Percentiles rank a stretch among this genome's conserved stretches.
phyloP scores from a whole-genome alignment of 495 filamentous ascomycete species.

The Pyrenula aspistea region DNA sequence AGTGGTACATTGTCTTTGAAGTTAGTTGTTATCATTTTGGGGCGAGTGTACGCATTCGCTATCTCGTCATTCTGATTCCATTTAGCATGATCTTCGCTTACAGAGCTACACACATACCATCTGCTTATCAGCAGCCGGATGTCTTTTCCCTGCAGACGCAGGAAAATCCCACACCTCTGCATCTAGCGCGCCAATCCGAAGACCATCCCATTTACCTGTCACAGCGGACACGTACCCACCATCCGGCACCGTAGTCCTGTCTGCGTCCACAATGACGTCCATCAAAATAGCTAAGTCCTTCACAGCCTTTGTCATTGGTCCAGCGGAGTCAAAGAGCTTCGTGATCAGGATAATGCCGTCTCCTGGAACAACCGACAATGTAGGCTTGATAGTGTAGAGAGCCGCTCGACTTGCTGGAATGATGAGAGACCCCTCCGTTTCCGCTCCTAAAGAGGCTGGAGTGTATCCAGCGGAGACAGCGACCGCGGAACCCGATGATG shows the following conservation, averaged over 20 bases:
- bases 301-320: constrained; percentile 20
- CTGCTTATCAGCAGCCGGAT: constrained; percentile 1
- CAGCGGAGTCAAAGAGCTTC: constrained; percentile 15
- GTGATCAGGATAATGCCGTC: constrained; percentile 20
- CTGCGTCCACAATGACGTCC: constrained; percentile 10
- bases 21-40: constrained; percentile 1
- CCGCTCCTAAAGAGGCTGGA: constrained; percentile 30
- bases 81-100: too few relatives aligned
- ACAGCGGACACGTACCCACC: constrained; percentile 7
- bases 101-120: neutral
- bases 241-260: constrained; percentile 1
- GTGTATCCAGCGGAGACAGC: constrained; percentile 30
- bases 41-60: constrained; percentile 1
- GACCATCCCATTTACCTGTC: constrained; percentile 1
- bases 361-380: constrained; percentile 14
- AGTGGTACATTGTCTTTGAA: neutral
- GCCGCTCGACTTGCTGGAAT: constrained; percentile 24
- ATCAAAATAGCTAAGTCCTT: constrained; percentile 17
- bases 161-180: constrained; percentile 2
- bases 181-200: constrained; percentile 3
- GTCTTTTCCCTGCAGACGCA: constrained; percentile 3
- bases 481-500: constrained; percentile 36
- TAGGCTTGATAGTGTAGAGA: constrained; percentile 28
- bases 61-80: constrained; percentile 1
- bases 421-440: constrained; percentile 33